phyloP scores from a whole-genome alignment of 345 rosid genomes.

The Physaria fendleri region DNA sequence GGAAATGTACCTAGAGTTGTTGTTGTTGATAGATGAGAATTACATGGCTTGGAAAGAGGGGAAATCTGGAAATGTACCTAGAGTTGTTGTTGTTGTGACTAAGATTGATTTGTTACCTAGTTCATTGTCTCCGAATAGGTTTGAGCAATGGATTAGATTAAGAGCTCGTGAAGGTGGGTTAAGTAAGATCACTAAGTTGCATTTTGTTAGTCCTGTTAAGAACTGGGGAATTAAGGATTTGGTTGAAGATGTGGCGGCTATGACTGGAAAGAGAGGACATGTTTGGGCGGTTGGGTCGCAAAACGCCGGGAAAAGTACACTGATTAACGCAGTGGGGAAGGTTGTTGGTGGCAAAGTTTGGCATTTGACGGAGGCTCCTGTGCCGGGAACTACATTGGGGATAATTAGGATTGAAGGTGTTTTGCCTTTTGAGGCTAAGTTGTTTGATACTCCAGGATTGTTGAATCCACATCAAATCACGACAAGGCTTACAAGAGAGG shows the following conservation, averaged over 20 bases:
- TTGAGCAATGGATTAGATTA: conserved; percentile 83
- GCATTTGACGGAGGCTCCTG: conserved; percentile 84
- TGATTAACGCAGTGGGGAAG: conserved; percentile 73
- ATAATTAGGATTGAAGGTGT: conserved; percentile 77
- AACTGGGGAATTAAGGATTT: conserved; percentile 82
- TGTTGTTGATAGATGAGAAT: conserved; percentile 76
- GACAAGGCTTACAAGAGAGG: conserved; percentile 77
- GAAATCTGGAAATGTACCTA: conserved; percentile 72
- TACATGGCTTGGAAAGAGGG: conserved; percentile 87
- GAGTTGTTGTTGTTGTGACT: conserved; percentile 73
- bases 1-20: conserved; percentile 77
- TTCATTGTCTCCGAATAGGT: conserved; percentile 57
- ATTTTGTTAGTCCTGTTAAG: conserved; percentile 80
- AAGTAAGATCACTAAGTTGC: conserved; percentile 55
- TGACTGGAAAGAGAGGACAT: conserved; percentile 80
- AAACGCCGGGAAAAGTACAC: conserved; percentile 86
- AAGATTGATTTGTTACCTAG: conserved; percentile 84
- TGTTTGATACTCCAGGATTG: conserved; percentile 90
- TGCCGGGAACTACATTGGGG: conserved; percentile 89
- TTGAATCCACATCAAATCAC: conserved; percentile 81
- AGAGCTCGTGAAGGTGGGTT: conserved; percentile 80
- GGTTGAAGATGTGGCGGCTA: conserved; percentile 57
- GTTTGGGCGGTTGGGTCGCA: conserved; percentile 94
- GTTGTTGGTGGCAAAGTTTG: conserved; percentile 42
- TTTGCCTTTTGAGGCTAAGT: conserved; percentile 68